Conservation (phyloP, 441 rosid species). For the Populus trichocarpa region DNA sequence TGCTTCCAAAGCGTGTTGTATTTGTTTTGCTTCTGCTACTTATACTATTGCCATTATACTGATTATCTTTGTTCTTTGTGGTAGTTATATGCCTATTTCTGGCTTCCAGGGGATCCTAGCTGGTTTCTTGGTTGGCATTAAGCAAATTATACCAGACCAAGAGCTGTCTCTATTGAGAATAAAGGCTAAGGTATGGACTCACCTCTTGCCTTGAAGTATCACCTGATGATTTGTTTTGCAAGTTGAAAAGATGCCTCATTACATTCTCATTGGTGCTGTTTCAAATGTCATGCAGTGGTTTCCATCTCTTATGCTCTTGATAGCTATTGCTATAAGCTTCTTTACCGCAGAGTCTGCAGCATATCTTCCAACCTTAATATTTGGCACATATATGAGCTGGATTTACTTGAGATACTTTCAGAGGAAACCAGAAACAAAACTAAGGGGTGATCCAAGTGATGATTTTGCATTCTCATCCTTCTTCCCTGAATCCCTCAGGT, state of each 20-base stretch:
- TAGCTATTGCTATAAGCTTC: slow-evolving; percentile 71
- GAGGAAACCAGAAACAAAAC: slow-evolving; percentile 79
- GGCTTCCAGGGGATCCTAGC: slow-evolving; percentile 90
- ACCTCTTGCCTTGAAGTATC: slow-evolving; percentile 4
- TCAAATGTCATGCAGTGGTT: slow-evolving; percentile 71
- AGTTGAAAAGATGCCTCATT: slow-evolving; percentile 17
- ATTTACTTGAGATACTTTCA: slow-evolving; percentile 87
- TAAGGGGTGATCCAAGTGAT: slow-evolving; percentile 91
- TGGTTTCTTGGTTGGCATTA: slow-evolving; percentile 90
- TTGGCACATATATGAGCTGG: slow-evolving; percentile 91
- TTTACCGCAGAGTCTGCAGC: slow-evolving; percentile 63
- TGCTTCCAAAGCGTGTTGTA: not conserved
- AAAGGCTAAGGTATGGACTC: slow-evolving; percentile 67
- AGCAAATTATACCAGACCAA: slow-evolving; percentile 95
- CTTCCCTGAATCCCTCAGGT: slow-evolving; percentile 91
- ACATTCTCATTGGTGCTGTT: slow-evolving; percentile 13
- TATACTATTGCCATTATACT: not conserved
- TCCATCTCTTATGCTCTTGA: slow-evolving; percentile 64
- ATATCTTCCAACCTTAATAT: slow-evolving; percentile 82
- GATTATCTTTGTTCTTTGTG: slow-evolving; percentile 15
- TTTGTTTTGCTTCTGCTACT: slow-evolving; percentile 11
- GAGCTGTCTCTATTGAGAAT: slow-evolving; percentile 67
- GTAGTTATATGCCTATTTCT: slow-evolving; percentile 89
- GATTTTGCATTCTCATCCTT: slow-evolving; percentile 90
- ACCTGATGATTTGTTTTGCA: not conserved